Conservation (phyloP, 176 grass and related monocot species). For the Puccinellia tenuiflora region DNA sequence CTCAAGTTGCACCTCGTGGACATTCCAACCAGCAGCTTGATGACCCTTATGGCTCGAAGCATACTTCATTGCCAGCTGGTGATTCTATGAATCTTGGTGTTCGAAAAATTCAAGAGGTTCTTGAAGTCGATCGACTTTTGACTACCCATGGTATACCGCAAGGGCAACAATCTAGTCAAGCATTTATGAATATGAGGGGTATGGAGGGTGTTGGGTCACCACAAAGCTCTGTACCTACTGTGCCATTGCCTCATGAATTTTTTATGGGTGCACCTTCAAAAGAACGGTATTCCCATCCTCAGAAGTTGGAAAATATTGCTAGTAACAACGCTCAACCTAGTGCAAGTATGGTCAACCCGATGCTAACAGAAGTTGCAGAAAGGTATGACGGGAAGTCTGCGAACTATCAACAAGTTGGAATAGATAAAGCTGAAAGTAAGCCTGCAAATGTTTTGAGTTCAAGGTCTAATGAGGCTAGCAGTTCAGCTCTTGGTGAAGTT, state of each 20-base stretch:
- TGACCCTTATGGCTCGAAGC: slow-evolving; percentile 41
- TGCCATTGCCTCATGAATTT: slow-evolving; percentile 42
- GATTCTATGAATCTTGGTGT: slow-evolving; percentile 43
- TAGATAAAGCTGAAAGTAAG: slow-evolving; percentile 3
- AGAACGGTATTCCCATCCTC: slow-evolving; percentile 29
- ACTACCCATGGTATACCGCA: slow-evolving; percentile 19
- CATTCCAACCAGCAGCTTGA: slow-evolving; percentile 45
- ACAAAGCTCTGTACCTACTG: slow-evolving; percentile 28
- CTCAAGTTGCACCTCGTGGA: slow-evolving; percentile 40
- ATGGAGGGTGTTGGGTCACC: slow-evolving; percentile 27
- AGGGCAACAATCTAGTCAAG: slow-evolving; percentile 36
- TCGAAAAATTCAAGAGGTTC: slow-evolving; percentile 51
- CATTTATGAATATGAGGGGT: slow-evolving; percentile 37
- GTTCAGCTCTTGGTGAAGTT: slow-evolving; percentile 14
- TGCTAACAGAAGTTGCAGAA: slow-evolving; percentile 20
- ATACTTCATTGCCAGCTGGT: slow-evolving; percentile 30
- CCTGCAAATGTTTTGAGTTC: slow-evolving; percentile 24
- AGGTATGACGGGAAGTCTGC: neutral
- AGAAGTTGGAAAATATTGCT: slow-evolving; percentile 24
- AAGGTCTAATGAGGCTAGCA: slow-evolving; percentile 1
- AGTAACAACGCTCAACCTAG: slow-evolving; percentile 4
- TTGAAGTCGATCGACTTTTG: slow-evolving; percentile 44
- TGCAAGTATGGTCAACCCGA: slow-evolving; percentile 13
- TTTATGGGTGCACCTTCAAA: slow-evolving; percentile 33
- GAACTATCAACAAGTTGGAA: slow-evolving; percentile 11